These are phyloP conservation scores for Candida golubevii DNA, from an alignment of 805 yeast species.

Conservation along the genomic window DNA sequence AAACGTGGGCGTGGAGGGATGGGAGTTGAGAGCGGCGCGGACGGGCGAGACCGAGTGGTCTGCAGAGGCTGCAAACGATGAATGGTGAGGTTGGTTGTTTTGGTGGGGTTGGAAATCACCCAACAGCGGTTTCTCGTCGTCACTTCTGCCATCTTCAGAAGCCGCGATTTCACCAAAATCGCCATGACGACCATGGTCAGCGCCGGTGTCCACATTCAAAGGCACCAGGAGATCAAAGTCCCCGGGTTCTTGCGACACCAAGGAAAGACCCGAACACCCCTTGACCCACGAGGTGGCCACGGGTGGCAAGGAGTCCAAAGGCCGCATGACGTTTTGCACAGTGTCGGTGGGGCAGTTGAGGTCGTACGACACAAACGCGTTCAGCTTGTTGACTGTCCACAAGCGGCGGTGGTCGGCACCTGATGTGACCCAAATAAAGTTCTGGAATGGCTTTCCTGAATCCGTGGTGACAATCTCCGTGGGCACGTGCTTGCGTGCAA, in stretches of 20 bases:
- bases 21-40: background rate
- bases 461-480: constrained; percentile 56
- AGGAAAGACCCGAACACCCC: constrained; percentile 44
- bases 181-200: background rate
- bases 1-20: constrained; percentile 3
- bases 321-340: constrained; percentile 25
- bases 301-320: constrained; percentile 49
- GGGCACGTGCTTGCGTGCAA: constrained; percentile 71
- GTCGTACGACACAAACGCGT: constrained; percentile 34
- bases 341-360: constrained; percentile 21
- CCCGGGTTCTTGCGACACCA: constrained; percentile 46
- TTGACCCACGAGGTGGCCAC: constrained; percentile 57
- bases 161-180: background rate
- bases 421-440: constrained; percentile 39
- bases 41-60: background rate
- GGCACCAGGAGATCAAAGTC: constrained; percentile 32
- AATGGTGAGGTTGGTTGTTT: too few relatives aligned
- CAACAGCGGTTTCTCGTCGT: background rate
- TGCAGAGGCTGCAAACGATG: too few relatives aligned
- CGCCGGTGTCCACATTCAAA: background rate
- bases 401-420: constrained; percentile 20
- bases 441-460: constrained; percentile 38
- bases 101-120: too few relatives aligned
- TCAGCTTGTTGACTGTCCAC: constrained; percentile 41
- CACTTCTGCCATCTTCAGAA: background rate